Percentiles rank a stretch among this genome's conserved stretches.
These are phyloP conservation scores for Kernera saxatilis DNA, from an alignment of 345 rosid genomes.

Conservation along the genomic window DNA sequence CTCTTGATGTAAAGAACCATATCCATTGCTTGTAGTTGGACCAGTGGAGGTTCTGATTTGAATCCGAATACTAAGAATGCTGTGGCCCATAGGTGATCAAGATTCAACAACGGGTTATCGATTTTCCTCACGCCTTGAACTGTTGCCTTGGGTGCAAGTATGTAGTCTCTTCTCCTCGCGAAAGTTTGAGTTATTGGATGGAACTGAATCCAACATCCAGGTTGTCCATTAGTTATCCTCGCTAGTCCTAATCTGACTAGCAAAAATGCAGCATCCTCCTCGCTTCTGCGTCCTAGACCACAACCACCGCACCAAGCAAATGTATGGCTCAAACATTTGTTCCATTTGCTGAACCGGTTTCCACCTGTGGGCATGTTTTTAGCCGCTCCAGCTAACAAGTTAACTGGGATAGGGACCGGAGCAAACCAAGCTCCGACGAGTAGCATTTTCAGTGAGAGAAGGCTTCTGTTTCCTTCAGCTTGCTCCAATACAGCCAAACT, in stretches of 20 bases:
- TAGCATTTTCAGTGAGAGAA: conserved; percentile 67
- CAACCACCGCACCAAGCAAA: conserved; percentile 64
- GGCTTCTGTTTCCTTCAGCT: conserved; percentile 53
- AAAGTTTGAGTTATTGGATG: conserved; percentile 66
- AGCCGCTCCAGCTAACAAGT: conserved; percentile 61
- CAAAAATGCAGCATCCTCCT: conserved; percentile 70
- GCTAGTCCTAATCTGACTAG: conserved; percentile 75
- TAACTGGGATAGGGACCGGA: conserved; percentile 57
- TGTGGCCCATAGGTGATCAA: conserved; percentile 84
- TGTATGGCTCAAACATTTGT: conserved; percentile 44
- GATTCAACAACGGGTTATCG: conserved; percentile 43
- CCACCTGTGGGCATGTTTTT: conserved; percentile 52
- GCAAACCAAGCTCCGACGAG: conserved; percentile 92
- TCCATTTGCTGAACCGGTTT: conserved; percentile 56
- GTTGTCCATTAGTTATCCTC: conserved; percentile 46
- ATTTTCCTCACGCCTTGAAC: conserved; percentile 57
- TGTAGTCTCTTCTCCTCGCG: conserved; percentile 52
- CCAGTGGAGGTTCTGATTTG: conserved; percentile 75
- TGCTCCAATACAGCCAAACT: conserved; percentile 61
- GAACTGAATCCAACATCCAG: conserved; percentile 76
- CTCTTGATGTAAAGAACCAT: conserved; percentile 73
- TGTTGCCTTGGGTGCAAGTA: conserved; percentile 58
- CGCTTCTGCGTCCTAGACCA: conserved; percentile 62
- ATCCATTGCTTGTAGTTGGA: conserved; percentile 67
- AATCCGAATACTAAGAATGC: conserved; percentile 92